Percentiles rank a stretch among this genome's conserved stretches.
phyloP scores from a whole-genome alignment of 192 early-diverging fungal species.

The Linnemannia hyalina region DNA sequence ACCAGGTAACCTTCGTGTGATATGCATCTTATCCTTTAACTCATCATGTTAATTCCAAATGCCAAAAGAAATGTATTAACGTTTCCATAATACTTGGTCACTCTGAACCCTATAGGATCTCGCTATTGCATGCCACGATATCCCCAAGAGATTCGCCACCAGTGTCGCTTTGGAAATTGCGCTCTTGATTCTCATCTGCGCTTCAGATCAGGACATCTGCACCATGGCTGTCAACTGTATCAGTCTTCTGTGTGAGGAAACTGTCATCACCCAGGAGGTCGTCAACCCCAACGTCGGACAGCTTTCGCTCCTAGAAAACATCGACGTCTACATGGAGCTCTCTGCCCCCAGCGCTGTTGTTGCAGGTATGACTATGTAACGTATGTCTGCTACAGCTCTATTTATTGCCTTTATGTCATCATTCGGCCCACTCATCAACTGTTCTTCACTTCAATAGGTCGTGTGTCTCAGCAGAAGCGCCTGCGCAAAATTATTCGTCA shows the following conservation, averaged over 20 bases:
- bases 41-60: not conserved
- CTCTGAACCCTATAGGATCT: slow-evolving; percentile 47
- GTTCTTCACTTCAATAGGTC: slow-evolving; percentile 53
- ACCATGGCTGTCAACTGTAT: slow-evolving; percentile 73
- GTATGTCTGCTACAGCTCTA: not conserved
- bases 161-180: slow-evolving; percentile 81
- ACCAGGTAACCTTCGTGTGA: slow-evolving; percentile 51
- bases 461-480: slow-evolving; percentile 83
- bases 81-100: not conserved
- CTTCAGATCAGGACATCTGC: slow-evolving; percentile 76
- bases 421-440: not conserved
- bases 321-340: slow-evolving; percentile 77
- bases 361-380: slow-evolving; percentile 42
- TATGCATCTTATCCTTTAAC: not conserved
- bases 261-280: slow-evolving; percentile 73
- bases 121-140: slow-evolving; percentile 66
- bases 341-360: slow-evolving; percentile 62
- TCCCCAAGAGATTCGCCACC: slow-evolving; percentile 75
- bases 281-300: slow-evolving; percentile 58
- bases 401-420: not conserved
- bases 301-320: slow-evolving; percentile 78
- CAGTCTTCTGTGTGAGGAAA: slow-evolving; percentile 78
- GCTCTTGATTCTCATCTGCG: slow-evolving; percentile 82
- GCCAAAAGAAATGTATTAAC: not conserved
- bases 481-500: slow-evolving; percentile 77